Evolutionary conservation across 768 basidiomycete species (phyloP), one percentile per base, ranked within the genome.

Genomic region (Tulasnella sp.): DNA sequence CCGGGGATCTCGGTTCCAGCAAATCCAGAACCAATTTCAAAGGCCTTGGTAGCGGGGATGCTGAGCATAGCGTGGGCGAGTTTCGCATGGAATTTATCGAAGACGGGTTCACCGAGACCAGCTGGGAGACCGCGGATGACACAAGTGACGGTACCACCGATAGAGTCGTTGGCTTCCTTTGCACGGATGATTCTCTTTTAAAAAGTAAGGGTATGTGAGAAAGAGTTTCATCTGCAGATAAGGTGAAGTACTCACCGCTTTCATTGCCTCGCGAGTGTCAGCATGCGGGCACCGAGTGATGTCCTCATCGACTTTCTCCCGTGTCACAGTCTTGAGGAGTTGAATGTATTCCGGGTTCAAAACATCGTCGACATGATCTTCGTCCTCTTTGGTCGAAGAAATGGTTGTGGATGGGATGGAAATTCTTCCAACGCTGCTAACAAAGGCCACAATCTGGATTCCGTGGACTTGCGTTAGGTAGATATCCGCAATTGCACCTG

Each of bases 41-140:
- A 99, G 7, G 90, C 95, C 82, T 99, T 99, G 74, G 97, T 99
- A 22, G 97, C 97, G 36, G 97, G 97, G 81, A 99, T 97, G 74
- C 96, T 97, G 72, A 99, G 88, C 97, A 99, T 99, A 9, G 97
- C 97, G 82, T 99, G 97, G 15, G 89, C 97, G 77, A 99, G 90
- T 78, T 89, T 89, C 25, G 97, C 97, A 84, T 97, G 97, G 83
- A 99, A 91, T 84, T 99, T 99, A 88, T 99, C 96, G 83, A 99
- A 99, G 71, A 94, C 92, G 73, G 97, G 97, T 83, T 99, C 97
- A 71, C 97, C 97, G 37, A 99, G 89, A 9, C 97, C 97, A 25
- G 91, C 85, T 67, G 97, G 97, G 1, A 91, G 90, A 75, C 91
- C 90, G 64, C 97, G 92, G 79, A 99, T 93, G 49, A 99, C 93